Evolutionary conservation across 2,329 filamentous ascomycete species (phyloP).

Genomic region (Rhynchosporium agropyri): DNA sequence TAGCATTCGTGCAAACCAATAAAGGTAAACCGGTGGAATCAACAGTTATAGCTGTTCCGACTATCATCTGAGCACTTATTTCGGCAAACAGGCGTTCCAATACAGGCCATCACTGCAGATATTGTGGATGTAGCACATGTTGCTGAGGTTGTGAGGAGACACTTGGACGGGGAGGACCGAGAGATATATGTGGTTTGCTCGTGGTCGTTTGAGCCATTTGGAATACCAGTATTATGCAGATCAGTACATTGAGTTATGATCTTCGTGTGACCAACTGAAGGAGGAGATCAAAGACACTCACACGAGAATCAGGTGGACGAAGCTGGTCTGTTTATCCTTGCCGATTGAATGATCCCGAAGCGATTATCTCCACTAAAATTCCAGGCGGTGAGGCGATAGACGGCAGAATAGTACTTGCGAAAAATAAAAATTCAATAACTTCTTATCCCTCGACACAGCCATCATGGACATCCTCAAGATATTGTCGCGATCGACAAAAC

Average conservation of each 20-base stretch:
- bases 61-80: conserved; percentile 1
- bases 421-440: neutral
- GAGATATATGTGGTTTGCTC: conserved; percentile 7
- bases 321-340: neutral
- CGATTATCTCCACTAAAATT: conserved; percentile 1
- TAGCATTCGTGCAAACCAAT: neutral
- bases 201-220: conserved; percentile 18
- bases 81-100: conserved; percentile 10
- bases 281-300: too few relatives aligned
- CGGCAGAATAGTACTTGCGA: neutral
- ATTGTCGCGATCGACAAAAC: conserved; percentile 70
- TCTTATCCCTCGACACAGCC: neutral
- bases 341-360: neutral
- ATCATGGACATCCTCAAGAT: conserved; percentile 68
- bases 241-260: too few relatives aligned
- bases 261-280: too few relatives aligned
- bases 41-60: conserved; percentile 11
- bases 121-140: conserved; percentile 4
- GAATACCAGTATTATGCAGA: neutral
- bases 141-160: conserved; percentile 10
- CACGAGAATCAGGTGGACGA: neutral
- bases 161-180: conserved; percentile 6
- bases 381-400: conserved; percentile 4
- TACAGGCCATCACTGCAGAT: neutral
- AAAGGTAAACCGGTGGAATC: neutral